These are phyloP conservation scores for Wallacemonas sp. DNA, from an alignment of 208 protist genomes.

Conservation along the genomic window DNA sequence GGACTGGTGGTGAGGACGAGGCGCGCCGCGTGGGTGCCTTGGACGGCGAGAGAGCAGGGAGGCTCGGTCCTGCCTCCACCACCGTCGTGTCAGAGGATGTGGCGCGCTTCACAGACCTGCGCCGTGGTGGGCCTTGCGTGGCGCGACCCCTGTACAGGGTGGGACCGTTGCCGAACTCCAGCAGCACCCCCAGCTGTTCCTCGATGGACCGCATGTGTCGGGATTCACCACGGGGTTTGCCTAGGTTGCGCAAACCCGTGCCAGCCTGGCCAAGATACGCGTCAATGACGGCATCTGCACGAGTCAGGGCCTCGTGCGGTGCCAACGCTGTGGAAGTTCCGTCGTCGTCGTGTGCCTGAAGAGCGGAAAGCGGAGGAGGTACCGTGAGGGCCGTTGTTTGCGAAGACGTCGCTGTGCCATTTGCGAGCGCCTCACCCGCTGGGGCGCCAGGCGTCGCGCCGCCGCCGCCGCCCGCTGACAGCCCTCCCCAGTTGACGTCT, in stretches of 20 bases:
- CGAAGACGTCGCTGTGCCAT: no score
- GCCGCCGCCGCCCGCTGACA: neutral
- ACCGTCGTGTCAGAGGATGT: neutral
- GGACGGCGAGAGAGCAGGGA: neutral
- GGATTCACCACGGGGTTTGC: neutral
- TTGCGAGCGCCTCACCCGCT: no score
- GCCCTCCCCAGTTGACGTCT: neutral
- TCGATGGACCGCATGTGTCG: neutral
- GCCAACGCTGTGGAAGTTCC: no score
- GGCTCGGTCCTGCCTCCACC: neutral
- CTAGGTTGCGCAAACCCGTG: neutral
- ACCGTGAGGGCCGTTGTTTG: no score
- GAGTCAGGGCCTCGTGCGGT: neutral
- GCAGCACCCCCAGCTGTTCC: slow-evolving; percentile 10
- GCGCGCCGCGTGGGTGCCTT: neutral
- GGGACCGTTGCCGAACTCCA: slow-evolving; percentile 6
- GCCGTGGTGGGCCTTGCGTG: no score
- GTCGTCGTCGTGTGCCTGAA: no score
- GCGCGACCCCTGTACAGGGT: neutral
- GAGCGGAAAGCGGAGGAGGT: no score
- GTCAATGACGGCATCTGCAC: slow-evolving; percentile 5
- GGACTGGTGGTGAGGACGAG: neutral
- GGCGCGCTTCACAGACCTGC: neutral
- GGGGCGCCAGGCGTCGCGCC: neutral
- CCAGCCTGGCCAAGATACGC: slow-evolving; percentile 4